phyloP scores from a whole-genome alignment of 148 eudicot genomes.

The Chenopodium album region DNA sequence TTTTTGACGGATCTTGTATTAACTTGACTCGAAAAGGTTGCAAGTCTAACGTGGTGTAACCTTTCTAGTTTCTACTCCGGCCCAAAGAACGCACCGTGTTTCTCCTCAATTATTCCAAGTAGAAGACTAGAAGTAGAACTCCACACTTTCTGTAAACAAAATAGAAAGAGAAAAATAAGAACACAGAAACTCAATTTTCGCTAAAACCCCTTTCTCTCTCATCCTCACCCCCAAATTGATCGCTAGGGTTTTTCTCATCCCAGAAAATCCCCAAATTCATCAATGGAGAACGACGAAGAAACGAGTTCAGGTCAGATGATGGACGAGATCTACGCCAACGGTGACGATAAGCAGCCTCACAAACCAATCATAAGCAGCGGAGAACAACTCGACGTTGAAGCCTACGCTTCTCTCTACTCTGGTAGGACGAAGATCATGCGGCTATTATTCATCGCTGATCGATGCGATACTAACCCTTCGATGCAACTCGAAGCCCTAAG shows the following conservation, averaged over 20 bases:
- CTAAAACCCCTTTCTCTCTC: background rate
- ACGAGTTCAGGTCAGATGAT: constrained; percentile 20
- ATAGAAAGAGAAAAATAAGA: background rate
- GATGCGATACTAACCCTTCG: constrained; percentile 35
- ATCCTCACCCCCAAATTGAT: background rate
- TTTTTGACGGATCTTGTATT: too few species aligned
- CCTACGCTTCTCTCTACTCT: constrained; percentile 70
- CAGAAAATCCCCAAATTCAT: background rate
- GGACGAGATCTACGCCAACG: constrained; percentile 33
- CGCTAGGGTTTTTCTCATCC: constrained; percentile 16
- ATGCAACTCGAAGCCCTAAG: constrained; percentile 73
- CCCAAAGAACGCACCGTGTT: too few species aligned
- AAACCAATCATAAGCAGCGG: constrained; percentile 49
- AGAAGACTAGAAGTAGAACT: background rate
- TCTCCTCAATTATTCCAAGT: too few species aligned
- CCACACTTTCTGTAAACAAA: background rate
- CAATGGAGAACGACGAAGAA: constrained; percentile 33
- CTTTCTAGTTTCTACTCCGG: too few species aligned
- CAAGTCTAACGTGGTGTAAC: too few species aligned
- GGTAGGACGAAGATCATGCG: constrained; percentile 86
- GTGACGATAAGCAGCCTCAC: constrained; percentile 18
- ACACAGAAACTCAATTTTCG: background rate
- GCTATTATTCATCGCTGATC: constrained; percentile 71
- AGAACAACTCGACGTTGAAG: constrained; percentile 85
- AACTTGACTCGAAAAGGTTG: too few species aligned